Evolutionary conservation across 257 asterid genomes (phyloP), one percentile per base, ranked within the genome.

Genomic region (Petrea volubilis): DNA sequence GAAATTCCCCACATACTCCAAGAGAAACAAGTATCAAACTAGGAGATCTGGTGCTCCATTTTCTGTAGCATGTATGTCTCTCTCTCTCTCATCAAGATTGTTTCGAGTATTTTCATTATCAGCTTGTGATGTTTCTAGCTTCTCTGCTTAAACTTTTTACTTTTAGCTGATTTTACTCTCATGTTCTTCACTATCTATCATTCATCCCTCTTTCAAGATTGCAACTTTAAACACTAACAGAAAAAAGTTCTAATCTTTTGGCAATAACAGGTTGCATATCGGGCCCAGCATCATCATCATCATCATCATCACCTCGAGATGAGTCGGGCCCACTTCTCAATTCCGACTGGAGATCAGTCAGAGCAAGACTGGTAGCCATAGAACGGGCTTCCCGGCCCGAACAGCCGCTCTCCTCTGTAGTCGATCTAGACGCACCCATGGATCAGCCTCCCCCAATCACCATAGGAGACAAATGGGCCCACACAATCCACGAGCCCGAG

Each of bases 271-370:
- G 96, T 79, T 85, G 89, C 71, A 81, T 56, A 55, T 49, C 76
- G 36, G 73, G 79, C 21, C 77, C 87, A 51, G 38, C 78, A 68
- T 78, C 84, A 20, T n/a, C 6, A 38, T 38, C 43, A 38, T 31
- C 38, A 31, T 31, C 38, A 31, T 74, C 83, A 44, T 73, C 94
- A 20, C 86, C 92, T 1, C 82, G 58, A 56, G 96, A 90, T 28
- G 93, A 88, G 60, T 81, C 78, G 9, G 86, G 80, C 28, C 60
- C 73, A 7, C 60, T 38, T 49, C 57, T 63, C 17, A 78, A 60
- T 10, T 69, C 86, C 14, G 98, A 93, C 70, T 93, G 98, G 98
- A 79, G 97, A 76, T 68, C 92, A 64, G 87, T 90, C 72, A 66
- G 98, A 46, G 97, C 98, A 17, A 75, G 84, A 21, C 69, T 93